These are phyloP conservation scores for Ceratocystis destructans DNA, from an alignment of 2,329 filamentous ascomycete species.

Conservation along the genomic window DNA sequence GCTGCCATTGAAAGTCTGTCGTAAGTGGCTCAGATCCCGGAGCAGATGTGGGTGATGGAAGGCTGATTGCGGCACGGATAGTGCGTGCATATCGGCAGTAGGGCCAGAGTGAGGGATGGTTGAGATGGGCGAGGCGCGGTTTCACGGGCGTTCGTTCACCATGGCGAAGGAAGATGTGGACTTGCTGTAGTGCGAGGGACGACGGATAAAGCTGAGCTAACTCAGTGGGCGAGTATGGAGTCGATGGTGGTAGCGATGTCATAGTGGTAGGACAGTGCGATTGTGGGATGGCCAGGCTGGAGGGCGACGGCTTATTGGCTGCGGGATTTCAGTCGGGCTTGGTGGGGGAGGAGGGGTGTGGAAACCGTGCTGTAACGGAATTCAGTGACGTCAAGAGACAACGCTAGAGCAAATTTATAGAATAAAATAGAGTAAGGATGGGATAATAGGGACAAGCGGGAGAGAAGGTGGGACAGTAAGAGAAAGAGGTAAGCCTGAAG, in stretches of 20 bases:
- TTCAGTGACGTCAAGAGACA: not conserved
- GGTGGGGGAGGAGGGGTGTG: not conserved
- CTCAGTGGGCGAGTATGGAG: constrained; percentile 69
- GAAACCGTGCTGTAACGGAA: not conserved
- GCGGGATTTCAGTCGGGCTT: not conserved
- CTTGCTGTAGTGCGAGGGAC: constrained; percentile 67
- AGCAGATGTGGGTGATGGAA: constrained; percentile 24
- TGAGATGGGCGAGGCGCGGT: constrained; percentile 71
- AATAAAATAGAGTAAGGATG: not conserved
- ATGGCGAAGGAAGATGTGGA: constrained; percentile 74
- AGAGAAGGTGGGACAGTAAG: not conserved
- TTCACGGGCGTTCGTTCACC: constrained; percentile 74
- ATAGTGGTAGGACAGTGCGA: constrained; percentile 35
- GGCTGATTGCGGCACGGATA: constrained; percentile 37
- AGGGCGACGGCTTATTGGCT: not conserved
- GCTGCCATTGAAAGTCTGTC: constrained; percentile 30
- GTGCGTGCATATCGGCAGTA: constrained; percentile 71
- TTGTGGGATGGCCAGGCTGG: too few species aligned
- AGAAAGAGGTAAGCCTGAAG: not conserved
- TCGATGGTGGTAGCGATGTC: constrained; percentile 62
- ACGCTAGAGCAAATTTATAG: not conserved
- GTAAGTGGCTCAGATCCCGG: constrained; percentile 25
- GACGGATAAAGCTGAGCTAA: constrained; percentile 68
- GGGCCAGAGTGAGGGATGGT: constrained; percentile 62
- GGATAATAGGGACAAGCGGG: not conserved